Conservation (phyloP, 352 stramenopile species). For the Globisporangium rhizosaccharum region DNA sequence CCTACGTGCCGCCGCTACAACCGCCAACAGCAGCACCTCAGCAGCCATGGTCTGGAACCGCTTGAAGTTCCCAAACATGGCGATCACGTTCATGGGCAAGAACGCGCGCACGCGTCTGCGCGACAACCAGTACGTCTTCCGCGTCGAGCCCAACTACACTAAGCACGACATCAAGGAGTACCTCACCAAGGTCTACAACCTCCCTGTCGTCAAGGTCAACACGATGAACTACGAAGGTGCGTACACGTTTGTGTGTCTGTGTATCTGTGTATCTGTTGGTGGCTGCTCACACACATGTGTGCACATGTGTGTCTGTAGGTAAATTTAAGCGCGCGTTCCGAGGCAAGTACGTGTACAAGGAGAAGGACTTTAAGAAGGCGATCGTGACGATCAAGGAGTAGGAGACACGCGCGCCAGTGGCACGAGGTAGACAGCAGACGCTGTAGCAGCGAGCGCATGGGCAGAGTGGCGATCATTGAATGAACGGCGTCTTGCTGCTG, state of each 20-base stretch:
- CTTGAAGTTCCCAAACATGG: conserved; percentile 86
- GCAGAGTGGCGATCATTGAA: too few species aligned
- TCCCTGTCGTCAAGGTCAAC: conserved; percentile 93
- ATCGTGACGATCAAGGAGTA: conserved; percentile 88
- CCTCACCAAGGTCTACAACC: conserved; percentile 94
- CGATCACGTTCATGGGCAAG: conserved; percentile 83
- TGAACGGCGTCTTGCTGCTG: too few species aligned
- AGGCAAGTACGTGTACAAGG: conserved; percentile 86
- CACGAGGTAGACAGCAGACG: too few species aligned
- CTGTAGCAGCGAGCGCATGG: too few species aligned
- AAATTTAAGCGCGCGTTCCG: conserved; percentile 88
- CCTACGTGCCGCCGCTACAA: not conserved
- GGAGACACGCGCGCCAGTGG: not conserved
- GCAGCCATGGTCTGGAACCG: conserved; percentile 76
- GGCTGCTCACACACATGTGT: not conserved
- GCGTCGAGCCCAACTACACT: conserved; percentile 93
- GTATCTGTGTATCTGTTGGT: not conserved
- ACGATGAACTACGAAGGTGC: conserved; percentile 94
- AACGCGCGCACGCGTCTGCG: conserved; percentile 67
- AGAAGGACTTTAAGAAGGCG: conserved; percentile 92
- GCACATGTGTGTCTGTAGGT: conserved; percentile 24
- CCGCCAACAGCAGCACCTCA: conserved; percentile 11
- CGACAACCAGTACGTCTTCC: conserved; percentile 90
- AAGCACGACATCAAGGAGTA: conserved; percentile 98
- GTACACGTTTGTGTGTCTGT: conserved; percentile 15